Base-by-base conservation (phyloP, 108 stramenopile species). In the Asterionellopsis glacialis region DNA sequence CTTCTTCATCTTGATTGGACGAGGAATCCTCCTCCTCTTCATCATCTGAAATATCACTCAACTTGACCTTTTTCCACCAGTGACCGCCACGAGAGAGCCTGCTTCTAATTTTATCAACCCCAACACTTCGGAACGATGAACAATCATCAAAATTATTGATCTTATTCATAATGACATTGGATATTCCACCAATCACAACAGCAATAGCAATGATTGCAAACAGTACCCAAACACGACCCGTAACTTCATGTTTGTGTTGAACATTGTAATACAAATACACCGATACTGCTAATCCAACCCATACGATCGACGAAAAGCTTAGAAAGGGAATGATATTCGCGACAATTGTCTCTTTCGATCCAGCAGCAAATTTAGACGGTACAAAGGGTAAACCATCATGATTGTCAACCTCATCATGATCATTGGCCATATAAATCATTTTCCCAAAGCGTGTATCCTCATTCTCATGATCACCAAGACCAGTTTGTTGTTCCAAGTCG, bases 221-320 rank as follows among this genome's bases (percentile, higher is more conserved):
- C 2, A 9, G 6, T 19, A 5, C 47, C 47, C 47, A 48, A 19
- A 21, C 47, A 16, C 59, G n/a, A 1, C 24, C n/a, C 13, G 42
- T 24, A 1, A 60, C 39, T 48, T 57, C 55, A 16, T 76, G 28
- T 58, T 63, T 64, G 62, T 41, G 26, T 69, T 72, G 71, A 23
- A 76, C 50, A 52, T 76, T 62, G 13, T 45, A 42, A 41, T 76
- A 76, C 28, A 45, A 72, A 24, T 63, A 68, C 19, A 44, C 54
- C 15, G 68, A 21, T 26, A 72, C 41, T 38, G 41, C 59, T 33
- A 68, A 41, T 16, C 71, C 70, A 23, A 57, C 19, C 65, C 65
- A 66, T 14, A 40, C 27, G 2, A 26, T 57, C 2, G 16, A 21
- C 10, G 48, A 27, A 24, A 66, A 57, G 6, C 28, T 56, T 12